Evolutionary conservation across 106 monocot genomes (phyloP).

Genomic region (Platanthera zijinensis): DNA sequence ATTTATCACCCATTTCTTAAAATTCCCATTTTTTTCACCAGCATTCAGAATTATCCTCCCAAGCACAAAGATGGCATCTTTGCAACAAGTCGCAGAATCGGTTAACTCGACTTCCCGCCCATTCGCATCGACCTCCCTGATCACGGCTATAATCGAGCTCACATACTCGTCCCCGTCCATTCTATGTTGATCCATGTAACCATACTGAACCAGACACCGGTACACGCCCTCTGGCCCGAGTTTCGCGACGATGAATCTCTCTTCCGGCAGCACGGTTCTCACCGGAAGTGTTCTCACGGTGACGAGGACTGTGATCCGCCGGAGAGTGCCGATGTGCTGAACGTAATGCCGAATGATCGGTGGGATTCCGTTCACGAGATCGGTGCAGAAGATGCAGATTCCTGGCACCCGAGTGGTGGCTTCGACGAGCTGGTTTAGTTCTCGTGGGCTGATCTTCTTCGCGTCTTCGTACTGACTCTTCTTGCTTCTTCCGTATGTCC

Average conservation of each 20-base stretch:
- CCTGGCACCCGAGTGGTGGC: slow-evolving; percentile 30
- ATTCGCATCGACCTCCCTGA: slow-evolving; percentile 17
- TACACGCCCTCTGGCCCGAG: slow-evolving; percentile 40
- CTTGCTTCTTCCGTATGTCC: slow-evolving; percentile 48
- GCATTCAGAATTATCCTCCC: slow-evolving; percentile 37
- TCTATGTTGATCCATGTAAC: slow-evolving; percentile 41
- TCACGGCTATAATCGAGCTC: slow-evolving; percentile 13
- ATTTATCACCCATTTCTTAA: slow-evolving; percentile 16
- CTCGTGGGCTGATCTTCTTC: slow-evolving; percentile 19
- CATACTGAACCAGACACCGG: slow-evolving; percentile 47
- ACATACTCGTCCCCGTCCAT: slow-evolving; percentile 36
- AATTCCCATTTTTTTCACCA: slow-evolving; percentile 10
- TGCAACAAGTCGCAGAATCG: slow-evolving; percentile 8
- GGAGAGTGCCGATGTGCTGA: slow-evolving; percentile 28
- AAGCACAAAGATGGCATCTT: slow-evolving; percentile 27
- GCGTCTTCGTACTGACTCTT: slow-evolving; percentile 33
- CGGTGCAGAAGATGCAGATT: slow-evolving; percentile 54
- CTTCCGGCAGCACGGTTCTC: slow-evolving; percentile 22
- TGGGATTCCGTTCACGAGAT: slow-evolving; percentile 48
- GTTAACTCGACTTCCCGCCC: slow-evolving; percentile 16
- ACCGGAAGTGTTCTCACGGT: slow-evolving; percentile 41
- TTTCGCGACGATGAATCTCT: slow-evolving; percentile 31
- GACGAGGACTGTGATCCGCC: slow-evolving; percentile 33
- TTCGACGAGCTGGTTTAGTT: background rate
- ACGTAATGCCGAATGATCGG: slow-evolving; percentile 49